Evolutionary conservation across 371 early-diverging fungal species (phyloP).

Genomic region (Apophysomyces ossiformis): DNA sequence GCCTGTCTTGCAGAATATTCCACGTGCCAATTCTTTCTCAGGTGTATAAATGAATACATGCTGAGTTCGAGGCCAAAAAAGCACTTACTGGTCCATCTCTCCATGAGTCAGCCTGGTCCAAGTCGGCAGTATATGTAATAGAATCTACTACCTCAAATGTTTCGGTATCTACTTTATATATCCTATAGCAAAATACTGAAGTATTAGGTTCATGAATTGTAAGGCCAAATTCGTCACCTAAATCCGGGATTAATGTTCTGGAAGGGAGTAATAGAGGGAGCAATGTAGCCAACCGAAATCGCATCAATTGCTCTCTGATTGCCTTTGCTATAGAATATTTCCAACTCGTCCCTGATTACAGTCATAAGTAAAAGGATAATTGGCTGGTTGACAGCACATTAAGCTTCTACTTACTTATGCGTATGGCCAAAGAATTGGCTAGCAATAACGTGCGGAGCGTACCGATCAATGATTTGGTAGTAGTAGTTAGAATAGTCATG

Average conservation of each 20-base stretch:
- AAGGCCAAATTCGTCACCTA: conserved; percentile 24
- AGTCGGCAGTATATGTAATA: conserved; percentile 56
- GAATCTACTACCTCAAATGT: conserved; percentile 65
- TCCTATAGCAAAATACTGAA: conserved; percentile 19
- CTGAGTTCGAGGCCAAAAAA: neutral
- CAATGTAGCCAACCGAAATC: conserved; percentile 55
- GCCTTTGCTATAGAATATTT: conserved; percentile 49
- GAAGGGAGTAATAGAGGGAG: conserved; percentile 61
- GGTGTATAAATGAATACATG: conserved; percentile 3
- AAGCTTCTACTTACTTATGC: conserved; percentile 40
- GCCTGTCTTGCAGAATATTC: conserved; percentile 61
- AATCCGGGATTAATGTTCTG: conserved; percentile 60
- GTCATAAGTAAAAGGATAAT: neutral
- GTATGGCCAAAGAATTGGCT: conserved; percentile 69
- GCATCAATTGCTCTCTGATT: conserved; percentile 46
- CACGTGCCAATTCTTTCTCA: conserved; percentile 58
- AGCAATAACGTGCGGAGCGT: conserved; percentile 63
- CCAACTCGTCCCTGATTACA: conserved; percentile 50
- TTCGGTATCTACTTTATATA: conserved; percentile 57
- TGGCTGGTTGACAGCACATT: neutral
- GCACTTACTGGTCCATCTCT: conserved; percentile 40
- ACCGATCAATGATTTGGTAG: conserved; percentile 62
- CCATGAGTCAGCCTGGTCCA: conserved; percentile 50
- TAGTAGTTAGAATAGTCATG: conserved; percentile 64
- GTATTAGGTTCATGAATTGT: too few relatives aligned